Conservation (phyloP, 371 early-diverging fungal genomes). For the Sporodiniella umbellata region DNA sequence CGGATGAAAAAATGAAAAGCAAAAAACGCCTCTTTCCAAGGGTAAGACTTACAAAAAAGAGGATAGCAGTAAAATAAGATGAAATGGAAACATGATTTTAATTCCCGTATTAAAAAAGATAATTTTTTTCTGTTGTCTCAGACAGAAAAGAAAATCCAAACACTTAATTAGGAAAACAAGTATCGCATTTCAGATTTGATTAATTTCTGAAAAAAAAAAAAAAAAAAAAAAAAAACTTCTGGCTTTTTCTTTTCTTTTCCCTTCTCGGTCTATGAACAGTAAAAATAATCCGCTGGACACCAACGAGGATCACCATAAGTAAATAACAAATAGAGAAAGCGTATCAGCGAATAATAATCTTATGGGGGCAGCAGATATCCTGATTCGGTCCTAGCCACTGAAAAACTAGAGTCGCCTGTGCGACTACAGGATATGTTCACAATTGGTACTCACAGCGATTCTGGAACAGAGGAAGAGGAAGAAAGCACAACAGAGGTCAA, state of each 20-base stretch:
- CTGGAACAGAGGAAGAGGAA: slow-evolving; percentile 10
- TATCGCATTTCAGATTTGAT: slow-evolving; percentile 1
- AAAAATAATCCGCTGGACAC: background rate
- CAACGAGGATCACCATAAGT: background rate
- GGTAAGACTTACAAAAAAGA: too few relatives aligned
- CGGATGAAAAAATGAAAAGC: too few relatives aligned
- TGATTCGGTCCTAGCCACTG: slow-evolving; percentile 6
- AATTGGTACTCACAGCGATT: slow-evolving; percentile 3
- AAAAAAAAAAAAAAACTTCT: background rate
- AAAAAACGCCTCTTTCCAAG: too few relatives aligned
- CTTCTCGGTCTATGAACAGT: background rate
- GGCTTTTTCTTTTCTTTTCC: background rate
- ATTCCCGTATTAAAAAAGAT: background rate
- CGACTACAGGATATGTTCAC: slow-evolving; percentile 9
- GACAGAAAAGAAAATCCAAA: background rate
- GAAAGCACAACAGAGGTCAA: background rate
- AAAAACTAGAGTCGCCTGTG: background rate
- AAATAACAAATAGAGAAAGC: background rate
- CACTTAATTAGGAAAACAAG: background rate
- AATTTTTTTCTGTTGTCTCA: background rate
- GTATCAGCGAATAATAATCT: background rate
- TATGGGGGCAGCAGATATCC: slow-evolving; percentile 1
- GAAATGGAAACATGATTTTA: too few relatives aligned
- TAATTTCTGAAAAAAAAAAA: background rate
- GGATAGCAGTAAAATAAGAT: too few relatives aligned